These are phyloP conservation scores for Lanmaoa rubissima DNA, from an alignment of 768 basidiomycete species.

Conservation along the genomic window DNA sequence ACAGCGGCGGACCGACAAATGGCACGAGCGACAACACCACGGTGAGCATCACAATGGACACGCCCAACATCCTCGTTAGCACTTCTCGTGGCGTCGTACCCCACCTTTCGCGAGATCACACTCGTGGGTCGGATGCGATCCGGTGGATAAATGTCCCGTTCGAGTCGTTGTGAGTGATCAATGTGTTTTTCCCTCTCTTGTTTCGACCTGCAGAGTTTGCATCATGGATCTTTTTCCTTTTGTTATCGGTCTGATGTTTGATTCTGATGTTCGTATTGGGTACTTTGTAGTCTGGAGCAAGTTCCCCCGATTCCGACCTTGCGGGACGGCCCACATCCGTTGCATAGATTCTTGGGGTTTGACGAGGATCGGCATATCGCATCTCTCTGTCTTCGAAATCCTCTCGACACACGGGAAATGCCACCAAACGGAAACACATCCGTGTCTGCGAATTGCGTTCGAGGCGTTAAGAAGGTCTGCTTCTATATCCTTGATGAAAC, in stretches of 20 bases:
- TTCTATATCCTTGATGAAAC: background rate
- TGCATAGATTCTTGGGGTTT: slow-evolving; percentile 70
- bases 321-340: slow-evolving; percentile 46
- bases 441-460: slow-evolving; percentile 55
- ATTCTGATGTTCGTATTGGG: background rate
- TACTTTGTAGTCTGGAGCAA: slow-evolving; percentile 55
- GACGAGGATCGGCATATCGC: slow-evolving; percentile 46
- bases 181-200: background rate
- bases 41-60: slow-evolving; percentile 42
- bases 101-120: slow-evolving; percentile 69
- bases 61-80: slow-evolving; percentile 58
- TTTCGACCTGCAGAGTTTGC: background rate
- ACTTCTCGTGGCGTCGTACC: slow-evolving; percentile 76
- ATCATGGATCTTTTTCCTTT: background rate
- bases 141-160: slow-evolving; percentile 71
- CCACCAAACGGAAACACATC: slow-evolving; percentile 66
- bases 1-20: background rate
- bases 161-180: slow-evolving; percentile 72
- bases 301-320: slow-evolving; percentile 65
- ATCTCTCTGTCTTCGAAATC: slow-evolving; percentile 64
- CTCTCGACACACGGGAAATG: slow-evolving; percentile 61
- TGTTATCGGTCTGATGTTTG: background rate
- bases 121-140: slow-evolving; percentile 44
- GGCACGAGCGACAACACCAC: background rate
- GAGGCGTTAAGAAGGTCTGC: slow-evolving; percentile 70